Conservation (phyloP, 2,329 filamentous ascomycete genomes). For the Thyridium curvatum region DNA sequence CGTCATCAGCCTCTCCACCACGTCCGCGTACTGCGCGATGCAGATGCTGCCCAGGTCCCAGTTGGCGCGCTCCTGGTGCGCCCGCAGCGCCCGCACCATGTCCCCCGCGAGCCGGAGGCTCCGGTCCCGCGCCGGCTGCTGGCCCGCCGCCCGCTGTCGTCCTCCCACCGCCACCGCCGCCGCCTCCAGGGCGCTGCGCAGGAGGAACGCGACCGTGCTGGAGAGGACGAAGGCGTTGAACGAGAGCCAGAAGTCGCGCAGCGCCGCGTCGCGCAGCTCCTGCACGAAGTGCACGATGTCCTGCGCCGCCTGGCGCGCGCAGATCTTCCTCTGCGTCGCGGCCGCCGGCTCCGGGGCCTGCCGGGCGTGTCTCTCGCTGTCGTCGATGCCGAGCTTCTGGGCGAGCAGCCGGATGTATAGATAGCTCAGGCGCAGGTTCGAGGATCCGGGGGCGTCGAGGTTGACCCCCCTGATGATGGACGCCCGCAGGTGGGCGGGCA, state of each 20-base stretch:
- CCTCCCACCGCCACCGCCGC: conserved; percentile 19
- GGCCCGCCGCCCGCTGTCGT: conserved; percentile 21
- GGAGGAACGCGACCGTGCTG: conserved; percentile 41
- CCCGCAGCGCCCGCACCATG: conserved; percentile 29
- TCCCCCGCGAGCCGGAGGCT: conserved; percentile 36
- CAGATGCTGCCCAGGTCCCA: conserved; percentile 47
- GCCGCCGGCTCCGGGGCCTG: conserved; percentile 1
- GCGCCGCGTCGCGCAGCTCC: conserved; percentile 33
- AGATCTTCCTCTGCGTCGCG: conserved; percentile 25
- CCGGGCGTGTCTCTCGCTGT: conserved; percentile 25
- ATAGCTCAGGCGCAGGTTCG: conserved; percentile 46
- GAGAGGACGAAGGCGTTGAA: conserved; percentile 40
- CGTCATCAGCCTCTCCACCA: conserved; percentile 35
- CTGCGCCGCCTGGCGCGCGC: conserved; percentile 37
- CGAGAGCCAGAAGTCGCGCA: conserved; percentile 44
- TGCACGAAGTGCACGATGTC: conserved; percentile 42
- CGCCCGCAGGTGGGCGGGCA: conserved; percentile 28
- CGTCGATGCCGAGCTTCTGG: conserved; percentile 39
- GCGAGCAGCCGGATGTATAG: conserved; percentile 38
- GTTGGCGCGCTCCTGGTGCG: conserved; percentile 26
- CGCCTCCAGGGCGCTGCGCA: conserved; percentile 40
- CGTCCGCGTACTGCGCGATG: conserved; percentile 36
- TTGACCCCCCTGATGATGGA: conserved; percentile 34
- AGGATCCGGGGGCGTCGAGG: conserved; percentile 33
- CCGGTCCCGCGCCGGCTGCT: conserved; percentile 20